A percentile compares a stretch with the other conserved stretches of the same genome.
Conservation (phyloP, 208 protist species). For the Crithidia expoeki region DNA sequence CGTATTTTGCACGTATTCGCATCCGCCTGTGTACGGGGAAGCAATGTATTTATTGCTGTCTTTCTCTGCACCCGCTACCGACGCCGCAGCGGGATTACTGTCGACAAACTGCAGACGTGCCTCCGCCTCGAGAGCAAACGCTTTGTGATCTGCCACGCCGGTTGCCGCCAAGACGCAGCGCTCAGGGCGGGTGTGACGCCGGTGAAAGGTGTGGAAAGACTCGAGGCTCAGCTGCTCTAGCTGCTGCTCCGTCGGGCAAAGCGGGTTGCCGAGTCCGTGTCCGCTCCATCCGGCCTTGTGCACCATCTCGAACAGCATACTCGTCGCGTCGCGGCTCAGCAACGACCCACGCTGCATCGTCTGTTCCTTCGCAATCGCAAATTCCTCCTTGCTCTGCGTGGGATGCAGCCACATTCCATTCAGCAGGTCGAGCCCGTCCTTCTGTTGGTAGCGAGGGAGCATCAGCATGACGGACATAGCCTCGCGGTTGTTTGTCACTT, state of each 20-base stretch:
- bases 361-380: conserved; percentile 67
- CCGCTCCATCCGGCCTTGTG: conserved; percentile 90
- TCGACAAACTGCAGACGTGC: conserved; percentile 59
- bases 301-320: conserved; percentile 87
- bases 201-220: conserved; percentile 69
- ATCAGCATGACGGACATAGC: conserved; percentile 80
- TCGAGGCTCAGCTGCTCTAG: conserved; percentile 71
- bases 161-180: conserved; percentile 83
- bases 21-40: conserved; percentile 80
- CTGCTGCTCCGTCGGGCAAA: conserved; percentile 52
- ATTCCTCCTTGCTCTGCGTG: conserved; percentile 62
- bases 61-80: neutral
- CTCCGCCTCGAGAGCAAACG: conserved; percentile 73
- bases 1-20: conserved; percentile 74
- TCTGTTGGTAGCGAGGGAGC: conserved; percentile 81
- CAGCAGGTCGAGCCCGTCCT: conserved; percentile 78
- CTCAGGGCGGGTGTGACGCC: conserved; percentile 64
- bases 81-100: neutral
- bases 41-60: neutral
- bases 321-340: conserved; percentile 69
- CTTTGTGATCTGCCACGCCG: conserved; percentile 73
- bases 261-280: conserved; percentile 70
- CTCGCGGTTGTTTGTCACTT: conserved; percentile 89
- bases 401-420: conserved; percentile 81
- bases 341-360: conserved; percentile 58